phyloP scores from a whole-genome alignment of 2,329 filamentous ascomycete genomes.

The Rutstroemia sp. region DNA sequence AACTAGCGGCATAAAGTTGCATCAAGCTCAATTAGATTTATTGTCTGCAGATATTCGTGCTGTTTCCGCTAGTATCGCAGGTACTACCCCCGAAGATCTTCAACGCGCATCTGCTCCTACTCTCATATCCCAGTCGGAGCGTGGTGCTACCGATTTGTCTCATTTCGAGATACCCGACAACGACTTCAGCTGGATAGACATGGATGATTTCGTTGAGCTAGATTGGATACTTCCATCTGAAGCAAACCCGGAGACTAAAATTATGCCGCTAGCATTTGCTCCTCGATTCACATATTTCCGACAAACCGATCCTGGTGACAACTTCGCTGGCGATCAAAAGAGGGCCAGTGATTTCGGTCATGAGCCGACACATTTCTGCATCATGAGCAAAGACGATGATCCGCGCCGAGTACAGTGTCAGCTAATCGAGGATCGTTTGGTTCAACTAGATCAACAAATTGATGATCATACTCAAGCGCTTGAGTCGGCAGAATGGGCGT shows the following conservation, averaged over 20 bases:
- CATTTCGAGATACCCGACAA: conserved; percentile 94
- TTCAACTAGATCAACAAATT: conserved; percentile 72
- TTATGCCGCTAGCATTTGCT: conserved; percentile 83
- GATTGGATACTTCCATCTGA: conserved; percentile 93
- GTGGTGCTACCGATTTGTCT: conserved; percentile 63
- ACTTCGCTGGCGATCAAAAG: conserved; percentile 71
- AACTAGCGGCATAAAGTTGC: conserved; percentile 91
- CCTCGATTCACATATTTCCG: conserved; percentile 97
- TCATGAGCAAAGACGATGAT: conserved; percentile 87
- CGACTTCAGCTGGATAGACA: conserved; percentile 95
- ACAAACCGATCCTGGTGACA: conserved; percentile 84
- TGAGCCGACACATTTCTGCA: conserved; percentile 88
- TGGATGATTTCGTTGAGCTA: conserved; percentile 98
- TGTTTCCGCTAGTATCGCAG: conserved; percentile 81
- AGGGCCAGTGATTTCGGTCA: conserved; percentile 85
- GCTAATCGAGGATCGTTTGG: conserved; percentile 73
- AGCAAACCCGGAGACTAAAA: conserved; percentile 86
- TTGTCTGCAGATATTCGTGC: conserved; percentile 87
- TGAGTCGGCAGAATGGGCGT: conserved; percentile 67
- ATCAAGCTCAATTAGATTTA: conserved; percentile 87
- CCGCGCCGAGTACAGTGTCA: conserved; percentile 82
- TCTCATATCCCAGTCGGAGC: conserved; percentile 46
- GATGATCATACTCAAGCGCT: conserved; percentile 64
- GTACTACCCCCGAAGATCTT: conserved; percentile 70
- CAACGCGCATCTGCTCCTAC: conserved; percentile 48